Conservation (phyloP, 495 filamentous ascomycete genomes). For the Penicillium fimorum region DNA sequence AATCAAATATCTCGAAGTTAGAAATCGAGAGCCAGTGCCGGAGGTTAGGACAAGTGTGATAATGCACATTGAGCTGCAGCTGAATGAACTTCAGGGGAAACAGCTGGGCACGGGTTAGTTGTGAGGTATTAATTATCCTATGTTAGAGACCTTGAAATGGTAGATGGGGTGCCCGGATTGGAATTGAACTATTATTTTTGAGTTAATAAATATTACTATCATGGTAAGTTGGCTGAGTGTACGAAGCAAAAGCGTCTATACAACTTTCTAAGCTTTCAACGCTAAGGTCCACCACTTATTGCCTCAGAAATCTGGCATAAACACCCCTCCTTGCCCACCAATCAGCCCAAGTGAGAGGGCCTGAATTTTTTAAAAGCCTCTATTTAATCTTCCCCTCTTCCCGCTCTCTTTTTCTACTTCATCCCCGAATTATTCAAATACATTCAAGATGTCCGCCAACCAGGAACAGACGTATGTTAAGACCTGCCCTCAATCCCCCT, state of each 20-base stretch:
- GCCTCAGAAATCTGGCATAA: slow-evolving; percentile 11
- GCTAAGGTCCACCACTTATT: neutral
- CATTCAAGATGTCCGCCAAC: slow-evolving; percentile 64
- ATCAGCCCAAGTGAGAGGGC: slow-evolving; percentile 22
- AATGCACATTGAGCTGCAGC: too few species aligned
- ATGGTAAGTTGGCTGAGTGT: neutral
- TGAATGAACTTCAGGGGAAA: too few species aligned
- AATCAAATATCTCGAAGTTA: neutral
- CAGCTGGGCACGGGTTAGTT: neutral
- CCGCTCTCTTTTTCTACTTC: slow-evolving; percentile 29
- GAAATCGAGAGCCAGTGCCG: neutral
- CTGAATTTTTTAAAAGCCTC: slow-evolving; percentile 23
- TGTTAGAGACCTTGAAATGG: neutral
- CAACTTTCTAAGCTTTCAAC: neutral
- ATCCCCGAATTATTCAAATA: slow-evolving; percentile 30
- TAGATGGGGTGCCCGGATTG: neutral
- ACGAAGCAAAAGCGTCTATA: neutral
- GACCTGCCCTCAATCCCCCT: slow-evolving; percentile 4
- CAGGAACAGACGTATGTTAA: slow-evolving; percentile 87
- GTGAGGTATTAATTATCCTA: neutral
- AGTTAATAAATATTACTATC: neutral
- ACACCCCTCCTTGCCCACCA: slow-evolving; percentile 23
- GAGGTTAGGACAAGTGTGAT: neutral
- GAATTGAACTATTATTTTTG: neutral
- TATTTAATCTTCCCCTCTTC: slow-evolving; percentile 38